Evolutionary conservation across 805 yeast species (phyloP).

Genomic region (Suhomyces sp.): DNA sequence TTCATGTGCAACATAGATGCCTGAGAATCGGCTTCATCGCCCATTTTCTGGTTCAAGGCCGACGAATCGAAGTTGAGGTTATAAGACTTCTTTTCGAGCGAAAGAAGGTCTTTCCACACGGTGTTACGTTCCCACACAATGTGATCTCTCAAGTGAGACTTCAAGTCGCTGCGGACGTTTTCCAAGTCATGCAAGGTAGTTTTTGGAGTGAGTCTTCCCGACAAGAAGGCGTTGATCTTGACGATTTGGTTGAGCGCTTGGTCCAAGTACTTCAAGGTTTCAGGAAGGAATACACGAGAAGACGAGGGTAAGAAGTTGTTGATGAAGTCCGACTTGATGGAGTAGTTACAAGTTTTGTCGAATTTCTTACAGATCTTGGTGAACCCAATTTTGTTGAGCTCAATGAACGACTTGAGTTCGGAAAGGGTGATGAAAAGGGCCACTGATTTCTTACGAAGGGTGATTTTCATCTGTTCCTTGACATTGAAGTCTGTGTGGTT

Average conservation of each 20-base stretch:
- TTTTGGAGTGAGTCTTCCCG: constrained; percentile 35
- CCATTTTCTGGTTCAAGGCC: constrained; percentile 19
- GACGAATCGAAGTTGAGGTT: constrained; percentile 23
- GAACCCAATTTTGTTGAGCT: constrained; percentile 84
- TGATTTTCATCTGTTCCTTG: constrained; percentile 51
- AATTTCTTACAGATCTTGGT: constrained; percentile 88
- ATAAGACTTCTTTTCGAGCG: constrained; percentile 44
- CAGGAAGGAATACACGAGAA: constrained; percentile 54
- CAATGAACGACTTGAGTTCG: constrained; percentile 79
- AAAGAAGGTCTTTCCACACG: constrained; percentile 96
- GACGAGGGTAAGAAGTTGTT: constrained; percentile 39
- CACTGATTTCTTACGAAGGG: constrained; percentile 63
- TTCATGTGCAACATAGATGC: constrained; percentile 19
- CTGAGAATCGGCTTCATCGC: constrained; percentile 18
- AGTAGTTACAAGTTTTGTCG: constrained; percentile 73
- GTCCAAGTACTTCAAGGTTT: constrained; percentile 39
- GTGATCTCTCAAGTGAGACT: constrained; percentile 73
- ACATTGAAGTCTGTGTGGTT: constrained; percentile 48
- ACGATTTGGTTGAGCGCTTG: constrained; percentile 51
- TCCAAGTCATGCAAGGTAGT: constrained; percentile 49
- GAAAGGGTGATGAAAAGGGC: constrained; percentile 70
- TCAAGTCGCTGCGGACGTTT: constrained; percentile 43
- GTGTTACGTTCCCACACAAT: constrained; percentile 97
- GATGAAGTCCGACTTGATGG: constrained; percentile 59
- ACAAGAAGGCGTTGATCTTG: constrained; percentile 49